Evolutionary conservation across 2,329 filamentous ascomycete genomes (phyloP), one percentile per base, ranked within the genome.

Genomic region (Ramularia endophylla): DNA sequence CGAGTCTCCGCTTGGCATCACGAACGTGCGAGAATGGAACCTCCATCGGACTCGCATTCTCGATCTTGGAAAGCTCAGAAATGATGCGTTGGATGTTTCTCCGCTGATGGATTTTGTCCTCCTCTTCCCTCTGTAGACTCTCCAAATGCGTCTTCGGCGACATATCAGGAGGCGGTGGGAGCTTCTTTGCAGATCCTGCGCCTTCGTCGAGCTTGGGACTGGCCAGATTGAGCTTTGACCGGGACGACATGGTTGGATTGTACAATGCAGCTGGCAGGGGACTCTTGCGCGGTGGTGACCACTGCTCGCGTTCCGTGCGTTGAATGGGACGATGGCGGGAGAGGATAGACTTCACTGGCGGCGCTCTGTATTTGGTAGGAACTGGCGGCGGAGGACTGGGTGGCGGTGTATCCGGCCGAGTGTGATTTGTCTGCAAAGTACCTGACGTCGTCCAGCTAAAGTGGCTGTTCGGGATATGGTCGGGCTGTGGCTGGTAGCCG

Each of bases 11-110:
- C 57, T 75, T 75, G 48, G 77, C 74, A 43, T 72, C 69, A 17
- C 62, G 80, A 72, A 44, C 59, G 54, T 63, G 77, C 28, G 71
- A 65, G 40, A 72, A 73, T 52, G 85, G 80, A 36, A 83, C 76
- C 7, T 79, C 73, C 53, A 81, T 82, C 20, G 80, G 77, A 57
- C 85, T 68, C 28, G 87, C 70, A 48, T 75, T 78, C 59, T 85
- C 81, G 44, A 88, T 73, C 60, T 87, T 80, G 44, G 81, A 87
- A 71, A 90, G 81, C 61, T 90, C 84, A 48, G 76, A 71, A 59
- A 92, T 85, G 47, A 83, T 79, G 17, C 73, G 79, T 58, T 78
- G 75, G 56, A 90, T 78, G 64, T 89, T 90, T 46, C 74, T 70
- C 40, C 81, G 78, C 32, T 85, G 78, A 56, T 84, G 79, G 1